A percentile compares a stretch with the other conserved stretches of the same genome.
phyloP scores from a whole-genome alignment of 441 rosid genomes.

The Adansonia gregorii region DNA sequence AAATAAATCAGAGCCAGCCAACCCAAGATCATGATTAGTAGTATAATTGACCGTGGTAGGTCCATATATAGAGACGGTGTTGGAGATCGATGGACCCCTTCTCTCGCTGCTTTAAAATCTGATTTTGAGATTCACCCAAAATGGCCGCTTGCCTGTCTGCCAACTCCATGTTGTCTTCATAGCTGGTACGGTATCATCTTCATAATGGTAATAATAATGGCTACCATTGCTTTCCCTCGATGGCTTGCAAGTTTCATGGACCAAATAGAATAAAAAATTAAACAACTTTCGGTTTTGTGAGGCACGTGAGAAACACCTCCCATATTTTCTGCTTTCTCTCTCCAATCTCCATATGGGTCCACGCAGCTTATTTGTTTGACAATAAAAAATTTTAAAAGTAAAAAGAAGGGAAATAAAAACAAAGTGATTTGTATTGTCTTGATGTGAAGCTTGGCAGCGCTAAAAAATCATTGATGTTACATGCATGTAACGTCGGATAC shows the following conservation, averaged over 20 bases:
- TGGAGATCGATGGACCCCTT: neutral
- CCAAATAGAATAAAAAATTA: neutral
- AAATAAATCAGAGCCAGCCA: neutral
- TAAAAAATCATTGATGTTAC: constrained; percentile 14
- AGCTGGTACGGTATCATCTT: neutral
- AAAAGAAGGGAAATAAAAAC: neutral
- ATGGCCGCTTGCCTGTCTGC: neutral
- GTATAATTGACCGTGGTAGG: neutral
- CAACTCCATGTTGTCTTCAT: neutral
- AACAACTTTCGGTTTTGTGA: neutral
- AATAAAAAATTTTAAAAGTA: neutral
- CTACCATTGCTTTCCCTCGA: neutral
- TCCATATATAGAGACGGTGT: neutral
- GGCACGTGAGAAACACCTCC: neutral
- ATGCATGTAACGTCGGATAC: constrained; percentile 1
- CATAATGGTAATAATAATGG: neutral
- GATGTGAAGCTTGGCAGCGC: neutral
- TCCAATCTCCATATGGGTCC: neutral
- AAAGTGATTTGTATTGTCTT: constrained; percentile 2
- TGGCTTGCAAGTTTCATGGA: neutral
- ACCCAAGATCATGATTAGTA: neutral
- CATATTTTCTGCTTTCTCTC: neutral
- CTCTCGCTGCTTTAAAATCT: neutral
- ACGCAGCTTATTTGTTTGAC: neutral
- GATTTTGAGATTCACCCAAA: neutral